Evolutionary conservation across 108 stramenopile genomes (phyloP).

Genomic region (Aurantiochytrium sp.): DNA sequence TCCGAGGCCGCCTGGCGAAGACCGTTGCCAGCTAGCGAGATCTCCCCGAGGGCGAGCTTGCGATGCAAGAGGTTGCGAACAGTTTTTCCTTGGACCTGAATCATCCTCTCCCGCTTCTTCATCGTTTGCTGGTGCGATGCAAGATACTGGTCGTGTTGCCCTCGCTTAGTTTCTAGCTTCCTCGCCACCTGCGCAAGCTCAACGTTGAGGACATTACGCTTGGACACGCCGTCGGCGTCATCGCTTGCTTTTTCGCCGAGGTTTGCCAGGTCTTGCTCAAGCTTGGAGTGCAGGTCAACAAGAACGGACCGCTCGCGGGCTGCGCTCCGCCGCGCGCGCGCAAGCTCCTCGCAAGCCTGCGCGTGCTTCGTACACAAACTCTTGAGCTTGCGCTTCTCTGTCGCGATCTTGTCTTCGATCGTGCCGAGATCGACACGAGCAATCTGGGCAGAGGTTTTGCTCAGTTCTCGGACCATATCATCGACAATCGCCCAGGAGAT

Average conservation of each 20-base stretch:
- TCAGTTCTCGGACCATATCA: neutral
- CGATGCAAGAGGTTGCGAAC: constrained; percentile 10
- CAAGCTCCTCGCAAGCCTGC: constrained; percentile 15
- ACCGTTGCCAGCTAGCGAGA: neutral
- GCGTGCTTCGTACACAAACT: neutral
- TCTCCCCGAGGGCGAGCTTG: neutral
- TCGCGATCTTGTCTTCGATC: neutral
- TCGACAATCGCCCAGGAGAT: neutral
- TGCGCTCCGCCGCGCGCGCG: neutral
- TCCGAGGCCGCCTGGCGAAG: neutral
- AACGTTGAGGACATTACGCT: neutral
- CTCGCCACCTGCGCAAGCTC: neutral
- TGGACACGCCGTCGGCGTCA: neutral
- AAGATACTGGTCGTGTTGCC: neutral
- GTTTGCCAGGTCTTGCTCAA: neutral
- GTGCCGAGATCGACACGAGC: neutral
- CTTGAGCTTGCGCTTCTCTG: neutral
- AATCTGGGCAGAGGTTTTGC: neutral
- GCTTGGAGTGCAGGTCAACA: neutral
- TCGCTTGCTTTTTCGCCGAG: neutral
- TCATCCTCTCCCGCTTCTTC: neutral
- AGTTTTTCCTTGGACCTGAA: constrained; percentile 1
- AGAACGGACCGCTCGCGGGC: neutral
- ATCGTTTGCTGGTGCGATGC: neutral
- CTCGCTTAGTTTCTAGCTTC: neutral